Base-by-base conservation (phyloP, 2,329 filamentous ascomycete species). In the Alternaria tenuissima region DNA sequence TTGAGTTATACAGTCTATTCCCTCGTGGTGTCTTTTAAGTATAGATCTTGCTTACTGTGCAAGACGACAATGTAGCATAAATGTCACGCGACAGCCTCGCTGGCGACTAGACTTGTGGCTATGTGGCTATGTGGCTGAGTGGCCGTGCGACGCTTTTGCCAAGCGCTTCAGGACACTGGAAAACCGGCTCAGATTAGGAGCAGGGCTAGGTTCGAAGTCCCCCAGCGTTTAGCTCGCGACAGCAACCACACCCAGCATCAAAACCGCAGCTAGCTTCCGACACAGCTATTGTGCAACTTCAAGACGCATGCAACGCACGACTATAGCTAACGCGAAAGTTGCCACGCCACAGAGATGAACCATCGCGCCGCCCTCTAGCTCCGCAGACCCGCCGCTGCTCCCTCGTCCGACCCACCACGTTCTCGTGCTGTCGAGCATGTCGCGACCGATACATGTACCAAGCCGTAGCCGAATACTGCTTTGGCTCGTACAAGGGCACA, bases 121-220 rank as follows among this genome's bases (percentile, higher is more conserved):
- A 8, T 48, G 36, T 52, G 24, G 39, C 18, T 41, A 8, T 48
- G 36, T 52, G 24, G n/a, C 9, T 41, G 14, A 16, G 39, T 41
- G 30, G 46, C 46, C 18, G 46, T 49, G 8, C n/a, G 9, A 24
- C 41, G 41, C 41, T 24, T 43, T 43, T 22, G 84, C 49, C 48
- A 60, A 55, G 61, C 52, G 52, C 57, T 57, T 42, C 30, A 52
- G 55, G 38, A 57, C 26, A 57, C 48, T 22, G 8, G 34, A 57
- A 52, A 36, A 36, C 34, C 14, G 14, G 34, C 34, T 36, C 14
- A 26, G 58, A 61, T 53, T 48, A 7, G 53, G 53, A 61, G 53
- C 34, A 57, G 47, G 49, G 42, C 32, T 52, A 36, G 34, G 34
- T 36, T 16, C 5, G 14, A 36, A 53, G 28, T 48, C 26, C 41